Conservation (phyloP, 2,329 filamentous ascomycete genomes). For the Phoma herbarum region DNA sequence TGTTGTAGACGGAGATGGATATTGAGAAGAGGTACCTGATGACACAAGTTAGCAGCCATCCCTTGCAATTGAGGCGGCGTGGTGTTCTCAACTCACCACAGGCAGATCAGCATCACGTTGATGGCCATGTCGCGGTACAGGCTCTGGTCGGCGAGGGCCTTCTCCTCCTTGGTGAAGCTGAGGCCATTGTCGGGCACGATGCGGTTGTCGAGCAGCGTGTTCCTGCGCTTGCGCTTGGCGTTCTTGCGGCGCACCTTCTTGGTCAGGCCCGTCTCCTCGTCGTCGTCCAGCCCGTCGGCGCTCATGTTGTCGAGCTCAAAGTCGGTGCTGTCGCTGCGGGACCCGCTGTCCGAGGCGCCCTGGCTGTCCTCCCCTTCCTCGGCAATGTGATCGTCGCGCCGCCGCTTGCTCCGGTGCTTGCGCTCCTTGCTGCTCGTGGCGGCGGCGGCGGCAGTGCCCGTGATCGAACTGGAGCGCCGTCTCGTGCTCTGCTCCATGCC, state of each 20-base stretch:
- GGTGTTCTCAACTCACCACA: constrained; percentile 68
- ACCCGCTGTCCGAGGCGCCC: constrained; percentile 44
- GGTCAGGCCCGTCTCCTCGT: constrained; percentile 90
- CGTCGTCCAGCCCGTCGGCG: constrained; percentile 77
- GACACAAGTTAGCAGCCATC: constrained; percentile 24
- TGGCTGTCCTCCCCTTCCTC: constrained; percentile 45
- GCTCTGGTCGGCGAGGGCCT: constrained; percentile 76
- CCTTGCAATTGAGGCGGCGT: neutral
- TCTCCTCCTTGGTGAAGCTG: constrained; percentile 73
- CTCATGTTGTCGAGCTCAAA: constrained; percentile 67
- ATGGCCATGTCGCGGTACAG: constrained; percentile 74
- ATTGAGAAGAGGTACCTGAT: constrained; percentile 80
- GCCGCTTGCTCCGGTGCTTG: constrained; percentile 39
- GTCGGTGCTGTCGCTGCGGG: constrained; percentile 56
- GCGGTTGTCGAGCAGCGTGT: constrained; percentile 77
- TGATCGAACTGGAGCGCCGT: constrained; percentile 48
- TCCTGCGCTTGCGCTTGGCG: constrained; percentile 71
- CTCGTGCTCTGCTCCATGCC: constrained; percentile 32
- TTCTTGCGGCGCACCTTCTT: constrained; percentile 74
- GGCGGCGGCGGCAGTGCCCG: constrained; percentile 36
- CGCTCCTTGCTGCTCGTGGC: constrained; percentile 31
- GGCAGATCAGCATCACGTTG: constrained; percentile 80
- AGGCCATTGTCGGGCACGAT: constrained; percentile 56
- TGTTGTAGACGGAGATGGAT: constrained; percentile 85
- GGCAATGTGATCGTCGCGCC: constrained; percentile 44